Evolutionary conservation across 345 rosid species (phyloP), one percentile per base, ranked within the genome.

Genomic region (Gynandropsis gynandra): DNA sequence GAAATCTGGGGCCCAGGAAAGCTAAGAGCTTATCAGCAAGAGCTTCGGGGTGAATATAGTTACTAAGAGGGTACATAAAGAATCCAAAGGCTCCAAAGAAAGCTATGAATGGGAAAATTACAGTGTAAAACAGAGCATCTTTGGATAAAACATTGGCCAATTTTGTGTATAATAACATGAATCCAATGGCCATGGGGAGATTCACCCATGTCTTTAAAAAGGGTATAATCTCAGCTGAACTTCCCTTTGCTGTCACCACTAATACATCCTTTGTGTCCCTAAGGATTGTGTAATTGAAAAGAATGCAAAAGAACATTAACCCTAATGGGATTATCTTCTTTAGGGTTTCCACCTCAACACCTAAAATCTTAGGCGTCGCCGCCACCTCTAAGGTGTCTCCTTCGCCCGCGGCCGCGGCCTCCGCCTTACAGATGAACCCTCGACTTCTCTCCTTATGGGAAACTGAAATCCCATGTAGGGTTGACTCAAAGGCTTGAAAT

Each of bases 141-240:
- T 82, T 90, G 6, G 98, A 77, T 66, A 90, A 71, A 16, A 78
- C 87, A 65, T 80, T 76, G 21, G 98, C 67, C 74, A 90, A 70
- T 27, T 81, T 80, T 1, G 89, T 80, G 72, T 90, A 90, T 17
- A 83, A 54, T 48, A 90, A 59, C 98, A 90, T 90, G 69, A 90
- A 90, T 42, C 98, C 98, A 72, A 90, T 47, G 43, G 98, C 98
- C 96, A 90, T 82, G 53, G 98, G 98, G 60, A 90, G 80, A 72
- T 90, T 90, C 24, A 90, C 98, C 98, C 98, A 90, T 12, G 98
- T 90, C 73, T 90, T 90, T 57, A 90, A 68, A 56, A 90, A 90
- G 15, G 98, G 98, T 39, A 90, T 90, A 63, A 90, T 90, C 74
- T 90, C 98, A 1, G 98, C 98, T 32, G 96, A 81, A 51, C 98